Base-by-base conservation (phyloP, 2,329 filamentous ascomycete species). In the Alternaria gaisen region DNA sequence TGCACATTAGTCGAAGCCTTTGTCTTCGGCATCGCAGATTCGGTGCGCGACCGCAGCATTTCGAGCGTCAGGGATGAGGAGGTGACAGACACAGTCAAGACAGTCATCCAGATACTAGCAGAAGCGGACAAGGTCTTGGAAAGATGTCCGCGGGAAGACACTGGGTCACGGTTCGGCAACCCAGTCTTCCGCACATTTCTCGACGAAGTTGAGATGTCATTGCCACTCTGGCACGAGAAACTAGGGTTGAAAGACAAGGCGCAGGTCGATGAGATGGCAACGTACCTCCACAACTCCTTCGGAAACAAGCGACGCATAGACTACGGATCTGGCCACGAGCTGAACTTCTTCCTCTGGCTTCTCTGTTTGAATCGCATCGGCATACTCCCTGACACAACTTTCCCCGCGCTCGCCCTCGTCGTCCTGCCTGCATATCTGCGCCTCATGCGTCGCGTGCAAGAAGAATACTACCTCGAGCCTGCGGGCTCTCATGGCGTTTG, bases 301-400 rank as follows among this genome's bases (percentile, higher is more conserved):
- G 95, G 95, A 46, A 97, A 97, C 75, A 87, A 90, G 44, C 87
- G 87, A 8, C 67, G 75, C 24, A 95, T 99, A 72, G 95, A 99
- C 81, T 99, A 99, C 78, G 95, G 95, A 52, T 97, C 93, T 0
- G 95, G 95, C 3, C 95, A 99, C 79, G 95, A 99, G 81, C 86
- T 99, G 64, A 98, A 99, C 83, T 98, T 99, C 80, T 85, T 94
- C 78, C 90, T 97, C 75, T 99, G 94, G 94, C 86, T 98, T 36
- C 86, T 99, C n/a, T 97, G 93, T 74, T 88, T 99, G 0, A 92
- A 95, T 77, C 91, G 94, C 73, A 84, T 97, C 16, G 83, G 84
- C 11, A 79, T 92, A 20, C 77, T 98, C 36, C 81, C 85, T 1
- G 77, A 79, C 5, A 70, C 83, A 11, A 91, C 94, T 68, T 96